These are phyloP conservation scores for Canavalia ensiformis DNA, from an alignment of 306 rosid species.

Conservation along the genomic window DNA sequence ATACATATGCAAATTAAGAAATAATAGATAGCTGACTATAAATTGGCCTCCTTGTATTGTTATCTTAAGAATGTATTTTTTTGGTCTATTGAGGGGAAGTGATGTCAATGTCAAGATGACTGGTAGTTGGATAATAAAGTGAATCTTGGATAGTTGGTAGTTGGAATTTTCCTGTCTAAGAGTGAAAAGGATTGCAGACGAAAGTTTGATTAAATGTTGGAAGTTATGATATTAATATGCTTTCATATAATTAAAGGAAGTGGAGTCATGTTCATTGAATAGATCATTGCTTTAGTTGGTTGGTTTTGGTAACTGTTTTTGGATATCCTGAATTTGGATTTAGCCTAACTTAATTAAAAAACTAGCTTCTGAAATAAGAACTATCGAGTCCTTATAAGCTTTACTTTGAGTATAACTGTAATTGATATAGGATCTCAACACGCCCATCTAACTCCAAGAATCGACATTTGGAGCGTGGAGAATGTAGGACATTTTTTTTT, in stretches of 20 bases:
- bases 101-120: slow-evolving; percentile 10
- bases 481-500: no score
- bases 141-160: slow-evolving; percentile 17
- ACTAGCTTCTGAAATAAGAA: no score
- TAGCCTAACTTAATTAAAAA: no score
- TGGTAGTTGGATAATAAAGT: slow-evolving; percentile 4
- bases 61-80: not conserved
- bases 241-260: not conserved
- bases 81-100: not conserved
- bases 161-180: not conserved
- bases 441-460: no score
- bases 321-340: no score
- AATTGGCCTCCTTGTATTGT: not conserved
- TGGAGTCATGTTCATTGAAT: not conserved
- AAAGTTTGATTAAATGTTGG: not conserved
- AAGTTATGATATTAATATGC: not conserved
- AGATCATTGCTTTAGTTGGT: slow-evolving; percentile 21
- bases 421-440: no score
- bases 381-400: no score
- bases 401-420: no score
- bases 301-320: not conserved
- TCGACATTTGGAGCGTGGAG: no score
- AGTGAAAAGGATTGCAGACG: slow-evolving; percentile 4
- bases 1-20: slow-evolving; percentile 12
- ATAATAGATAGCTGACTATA: slow-evolving; percentile 9